Percentiles rank a stretch among this genome's conserved stretches.
Evolutionary conservation across 495 filamentous ascomycete genomes (phyloP).

Genomic region (Viridothelium virens): DNA sequence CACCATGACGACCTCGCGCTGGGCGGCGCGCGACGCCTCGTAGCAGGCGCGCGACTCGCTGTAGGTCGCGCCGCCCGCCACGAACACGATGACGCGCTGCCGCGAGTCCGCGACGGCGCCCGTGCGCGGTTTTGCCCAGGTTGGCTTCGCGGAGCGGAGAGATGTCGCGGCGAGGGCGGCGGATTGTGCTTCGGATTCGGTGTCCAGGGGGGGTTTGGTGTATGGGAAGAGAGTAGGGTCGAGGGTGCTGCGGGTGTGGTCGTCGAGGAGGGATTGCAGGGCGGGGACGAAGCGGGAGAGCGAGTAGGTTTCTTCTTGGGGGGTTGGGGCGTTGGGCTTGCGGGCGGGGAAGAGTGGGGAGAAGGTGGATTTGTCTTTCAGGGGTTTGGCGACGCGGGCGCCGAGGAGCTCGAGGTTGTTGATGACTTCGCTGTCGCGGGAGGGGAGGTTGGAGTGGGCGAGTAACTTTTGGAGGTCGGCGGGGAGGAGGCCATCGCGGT

Average conservation of each 20-base stretch:
- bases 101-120: conserved; percentile 57
- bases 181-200: conserved; percentile 38
- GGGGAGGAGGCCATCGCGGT: conserved; percentile 77
- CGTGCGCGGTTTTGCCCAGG: conserved; percentile 79
- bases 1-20: conserved; percentile 80
- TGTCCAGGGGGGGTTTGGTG: conserved; percentile 64
- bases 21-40: conserved; percentile 62
- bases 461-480: conserved; percentile 80
- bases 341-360: conserved; percentile 61
- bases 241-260: conserved; percentile 49
- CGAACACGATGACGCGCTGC: conserved; percentile 88
- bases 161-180: conserved; percentile 62
- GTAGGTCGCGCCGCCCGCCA: conserved; percentile 93
- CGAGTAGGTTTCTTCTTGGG: conserved; percentile 46
- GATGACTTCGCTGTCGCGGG: conserved; percentile 62
- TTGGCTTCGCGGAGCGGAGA: conserved; percentile 79
- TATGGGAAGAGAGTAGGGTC: conserved; percentile 65
- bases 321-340: conserved; percentile 44
- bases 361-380: conserved; percentile 66
- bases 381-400: conserved; percentile 58
- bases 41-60: conserved; percentile 85
- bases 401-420: conserved; percentile 77
- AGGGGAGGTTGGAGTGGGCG: conserved; percentile 70
- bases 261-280: conserved; percentile 55
- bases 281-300: conserved; percentile 52